These are phyloP conservation scores for Ophiostoma pallidulum DNA, from an alignment of 2,329 filamentous ascomycete species.

Conservation along the genomic window DNA sequence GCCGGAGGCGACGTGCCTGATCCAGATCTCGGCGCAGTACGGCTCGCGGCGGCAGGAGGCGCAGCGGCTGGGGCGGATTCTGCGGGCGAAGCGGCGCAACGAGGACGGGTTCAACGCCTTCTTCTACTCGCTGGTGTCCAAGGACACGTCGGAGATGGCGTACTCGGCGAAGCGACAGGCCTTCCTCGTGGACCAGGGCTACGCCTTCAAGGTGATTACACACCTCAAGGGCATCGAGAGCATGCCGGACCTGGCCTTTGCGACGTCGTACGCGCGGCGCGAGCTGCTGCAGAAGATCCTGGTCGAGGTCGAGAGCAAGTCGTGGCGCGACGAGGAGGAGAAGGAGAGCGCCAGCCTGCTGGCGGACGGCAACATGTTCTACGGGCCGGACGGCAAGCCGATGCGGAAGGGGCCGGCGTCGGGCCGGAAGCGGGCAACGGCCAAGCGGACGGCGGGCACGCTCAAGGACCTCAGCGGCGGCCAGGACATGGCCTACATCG, in stretches of 20 bases:
- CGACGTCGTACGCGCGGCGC: conserved; percentile 66
- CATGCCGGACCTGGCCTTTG: conserved; percentile 70
- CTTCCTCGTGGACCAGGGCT: conserved; percentile 94
- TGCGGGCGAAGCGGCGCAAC: conserved; percentile 88
- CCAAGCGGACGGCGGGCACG: conserved; percentile 77
- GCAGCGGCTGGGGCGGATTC: conserved; percentile 81
- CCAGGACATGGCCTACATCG: conserved; percentile 89
- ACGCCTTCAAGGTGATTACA: conserved; percentile 97
- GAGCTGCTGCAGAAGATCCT: conserved; percentile 83
- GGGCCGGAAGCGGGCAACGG: too few species aligned
- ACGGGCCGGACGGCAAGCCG: conserved; percentile 6
- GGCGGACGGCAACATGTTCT: conserved; percentile 8
- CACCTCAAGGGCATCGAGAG: conserved; percentile 84
- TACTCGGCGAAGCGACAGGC: conserved; percentile 94
- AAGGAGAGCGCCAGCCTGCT: conserved; percentile 29
- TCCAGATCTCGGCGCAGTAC: conserved; percentile 95
- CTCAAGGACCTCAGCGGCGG: conserved; percentile 81
- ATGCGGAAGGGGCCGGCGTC: conserved; percentile 34
- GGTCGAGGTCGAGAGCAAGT: conserved; percentile 52
- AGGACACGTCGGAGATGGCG: conserved; percentile 95
- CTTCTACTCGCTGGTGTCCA: conserved; percentile 94
- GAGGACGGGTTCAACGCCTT: conserved; percentile 99
- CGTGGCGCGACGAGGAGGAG: conserved; percentile 18
- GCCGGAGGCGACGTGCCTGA: conserved; percentile 89
- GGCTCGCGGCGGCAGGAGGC: conserved; percentile 93